Evolutionary conservation across 371 early-diverging fungal genomes (phyloP).

Genomic region (Rhizopus sp.): DNA sequence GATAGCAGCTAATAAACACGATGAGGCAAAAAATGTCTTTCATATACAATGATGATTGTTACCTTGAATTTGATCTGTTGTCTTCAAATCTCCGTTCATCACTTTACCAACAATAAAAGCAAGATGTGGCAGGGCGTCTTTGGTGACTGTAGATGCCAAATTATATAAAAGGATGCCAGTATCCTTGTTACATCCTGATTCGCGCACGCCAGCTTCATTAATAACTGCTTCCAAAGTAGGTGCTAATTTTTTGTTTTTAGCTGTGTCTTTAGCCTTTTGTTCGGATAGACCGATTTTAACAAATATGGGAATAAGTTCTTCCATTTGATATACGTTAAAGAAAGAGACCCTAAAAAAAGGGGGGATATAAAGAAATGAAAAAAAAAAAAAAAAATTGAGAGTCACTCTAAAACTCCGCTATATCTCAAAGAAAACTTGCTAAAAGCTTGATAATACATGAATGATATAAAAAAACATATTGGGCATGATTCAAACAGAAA

Average conservation of each 20-base stretch:
- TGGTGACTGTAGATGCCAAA: constrained; percentile 86
- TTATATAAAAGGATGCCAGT: constrained; percentile 81
- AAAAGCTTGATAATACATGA: not conserved
- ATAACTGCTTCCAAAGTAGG: constrained; percentile 71
- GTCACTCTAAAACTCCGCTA: not conserved
- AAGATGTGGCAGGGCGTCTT: constrained; percentile 73
- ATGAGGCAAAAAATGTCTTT: not conserved
- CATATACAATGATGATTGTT: constrained; percentile 9
- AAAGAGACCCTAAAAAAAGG: constrained; percentile 10
- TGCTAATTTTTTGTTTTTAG: constrained; percentile 91
- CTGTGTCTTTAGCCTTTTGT: constrained; percentile 92
- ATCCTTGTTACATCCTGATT: constrained; percentile 65
- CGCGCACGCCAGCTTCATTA: constrained; percentile 64
- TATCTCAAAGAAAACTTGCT: not conserved
- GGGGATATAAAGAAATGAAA: constrained; percentile 1
- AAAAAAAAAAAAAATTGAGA: constrained; percentile 9
- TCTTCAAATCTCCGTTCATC: constrained; percentile 66
- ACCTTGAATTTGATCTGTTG: constrained; percentile 91
- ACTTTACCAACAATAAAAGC: constrained; percentile 80
- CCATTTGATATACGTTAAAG: constrained; percentile 30
- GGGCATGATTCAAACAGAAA: too few species aligned
- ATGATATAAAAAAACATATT: too few species aligned
- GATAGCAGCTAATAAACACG: constrained; percentile 72
- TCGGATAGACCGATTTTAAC: constrained; percentile 86
- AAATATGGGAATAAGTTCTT: constrained; percentile 69